Evolutionary conservation across 2,329 filamentous ascomycete genomes (phyloP).

Genomic region (Didymella arachidicola): DNA sequence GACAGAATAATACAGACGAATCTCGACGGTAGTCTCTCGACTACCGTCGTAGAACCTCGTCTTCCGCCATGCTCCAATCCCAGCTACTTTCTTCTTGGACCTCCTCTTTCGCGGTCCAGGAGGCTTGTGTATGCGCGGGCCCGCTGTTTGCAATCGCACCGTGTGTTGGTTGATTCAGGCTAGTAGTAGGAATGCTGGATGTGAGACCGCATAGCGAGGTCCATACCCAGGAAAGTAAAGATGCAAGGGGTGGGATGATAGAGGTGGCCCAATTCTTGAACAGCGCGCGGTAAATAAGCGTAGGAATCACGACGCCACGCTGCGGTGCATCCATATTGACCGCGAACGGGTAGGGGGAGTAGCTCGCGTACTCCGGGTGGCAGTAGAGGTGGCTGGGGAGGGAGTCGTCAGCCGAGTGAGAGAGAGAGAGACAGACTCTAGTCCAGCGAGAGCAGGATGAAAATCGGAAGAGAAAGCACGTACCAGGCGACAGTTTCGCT

Average conservation of each 20-base stretch:
- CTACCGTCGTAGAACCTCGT: slow-evolving; percentile 27
- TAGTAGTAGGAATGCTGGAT: slow-evolving; percentile 17
- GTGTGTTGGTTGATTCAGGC: not conserved
- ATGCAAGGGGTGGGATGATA: slow-evolving; percentile 10
- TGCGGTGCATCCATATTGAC: slow-evolving; percentile 60
- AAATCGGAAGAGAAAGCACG: slow-evolving; percentile 23
- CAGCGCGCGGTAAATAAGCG: slow-evolving; percentile 58
- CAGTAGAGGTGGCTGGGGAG: slow-evolving; percentile 59
- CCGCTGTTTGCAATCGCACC: slow-evolving; percentile 3
- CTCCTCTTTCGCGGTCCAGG: slow-evolving; percentile 11
- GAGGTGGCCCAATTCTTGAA: slow-evolving; percentile 48
- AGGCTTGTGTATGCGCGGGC: slow-evolving; percentile 11
- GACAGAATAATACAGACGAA: not conserved
- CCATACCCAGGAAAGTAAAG: slow-evolving; percentile 31
- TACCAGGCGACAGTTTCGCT: slow-evolving; percentile 58
- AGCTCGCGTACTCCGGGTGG: slow-evolving; percentile 57
- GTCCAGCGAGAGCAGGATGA: slow-evolving; percentile 22
- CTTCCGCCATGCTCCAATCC: slow-evolving; percentile 39
- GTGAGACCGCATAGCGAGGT: slow-evolving; percentile 17
- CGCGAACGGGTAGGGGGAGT: slow-evolving; percentile 58
- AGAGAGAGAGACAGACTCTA: slow-evolving; percentile 16
- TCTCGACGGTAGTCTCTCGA: too few species aligned
- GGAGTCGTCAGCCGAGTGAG: slow-evolving; percentile 15
- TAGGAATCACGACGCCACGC: slow-evolving; percentile 64
- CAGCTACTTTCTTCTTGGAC: slow-evolving; percentile 27